These are phyloP conservation scores for Penicillium maclennaniae DNA, from an alignment of 495 filamentous ascomycete species.

Conservation along the genomic window DNA sequence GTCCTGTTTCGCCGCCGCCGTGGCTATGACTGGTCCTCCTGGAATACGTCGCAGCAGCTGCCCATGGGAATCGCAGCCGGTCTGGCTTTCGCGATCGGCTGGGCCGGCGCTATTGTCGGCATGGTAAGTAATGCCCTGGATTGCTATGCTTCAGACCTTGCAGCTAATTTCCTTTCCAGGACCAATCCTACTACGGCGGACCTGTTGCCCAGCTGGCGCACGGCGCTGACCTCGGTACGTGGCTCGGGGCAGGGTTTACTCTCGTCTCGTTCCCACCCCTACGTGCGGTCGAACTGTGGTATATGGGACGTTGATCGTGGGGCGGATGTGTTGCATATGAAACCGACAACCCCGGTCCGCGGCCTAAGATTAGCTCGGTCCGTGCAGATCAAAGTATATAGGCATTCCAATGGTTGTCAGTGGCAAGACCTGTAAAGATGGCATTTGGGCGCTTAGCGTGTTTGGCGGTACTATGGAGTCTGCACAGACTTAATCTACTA, in stretches of 20 bases:
- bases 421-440: constrained; percentile 1
- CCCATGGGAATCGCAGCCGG: constrained; percentile 47
- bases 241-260: constrained; percentile 41
- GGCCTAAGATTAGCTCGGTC: constrained; percentile 6
- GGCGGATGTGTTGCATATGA: constrained; percentile 5
- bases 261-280: constrained; percentile 42
- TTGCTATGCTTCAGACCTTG: not conserved
- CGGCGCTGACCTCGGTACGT: constrained; percentile 41
- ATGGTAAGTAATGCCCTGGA: constrained; percentile 35
- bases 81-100: constrained; percentile 44
- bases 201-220: constrained; percentile 38
- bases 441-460: not conserved
- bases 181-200: constrained; percentile 49
- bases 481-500: not conserved
- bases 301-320: constrained; percentile 31
- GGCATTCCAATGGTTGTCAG: not conserved
- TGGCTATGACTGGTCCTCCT: constrained; percentile 45
- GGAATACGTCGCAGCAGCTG: constrained; percentile 39
- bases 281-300: constrained; percentile 36
- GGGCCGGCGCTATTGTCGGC: constrained; percentile 47
- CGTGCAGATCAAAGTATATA: constrained; percentile 7
- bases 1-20: constrained; percentile 34
- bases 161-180: constrained; percentile 16
- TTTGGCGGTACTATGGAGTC: not conserved
- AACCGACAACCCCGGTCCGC: constrained; percentile 14